phyloP scores from a whole-genome alignment of 257 asterid genomes.

The Coffea eugenioides region DNA sequence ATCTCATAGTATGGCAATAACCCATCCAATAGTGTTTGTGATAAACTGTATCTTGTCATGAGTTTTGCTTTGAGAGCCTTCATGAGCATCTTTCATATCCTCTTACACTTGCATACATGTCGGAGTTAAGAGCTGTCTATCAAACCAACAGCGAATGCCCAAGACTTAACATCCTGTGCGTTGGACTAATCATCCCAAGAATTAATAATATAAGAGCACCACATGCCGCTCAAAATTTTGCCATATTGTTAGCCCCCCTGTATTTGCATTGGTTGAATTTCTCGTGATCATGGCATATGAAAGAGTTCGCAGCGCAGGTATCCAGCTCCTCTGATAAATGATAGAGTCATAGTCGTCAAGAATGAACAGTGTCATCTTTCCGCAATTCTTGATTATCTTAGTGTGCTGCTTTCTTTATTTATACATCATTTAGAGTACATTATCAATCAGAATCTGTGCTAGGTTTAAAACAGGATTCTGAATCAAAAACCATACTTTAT shows the following conservation, averaged over 20 bases:
- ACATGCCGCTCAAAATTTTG: slow-evolving; percentile 16
- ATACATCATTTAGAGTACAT: slow-evolving; percentile 17
- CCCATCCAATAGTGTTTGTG: too few relatives aligned
- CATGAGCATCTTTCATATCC: too few relatives aligned
- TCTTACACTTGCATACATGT: too few relatives aligned
- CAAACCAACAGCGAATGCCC: too few relatives aligned
- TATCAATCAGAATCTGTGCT: slow-evolving; percentile 15
- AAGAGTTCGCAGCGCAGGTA: not conserved
- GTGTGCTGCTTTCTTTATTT: slow-evolving; percentile 4
- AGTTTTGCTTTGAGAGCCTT: too few relatives aligned
- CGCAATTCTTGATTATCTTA: not conserved
- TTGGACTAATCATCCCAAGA: too few relatives aligned
- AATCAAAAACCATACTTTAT: slow-evolving; percentile 15
- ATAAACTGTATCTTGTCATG: too few relatives aligned
- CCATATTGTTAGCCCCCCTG: too few relatives aligned
- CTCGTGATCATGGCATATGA: slow-evolving; percentile 7
- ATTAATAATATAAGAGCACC: too few relatives aligned
- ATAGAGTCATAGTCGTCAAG: slow-evolving; percentile 15
- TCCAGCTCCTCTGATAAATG: slow-evolving; percentile 5
- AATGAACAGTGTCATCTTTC: slow-evolving; percentile 16
- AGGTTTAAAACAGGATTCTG: slow-evolving; percentile 9
- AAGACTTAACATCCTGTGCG: too few relatives aligned
- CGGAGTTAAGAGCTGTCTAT: too few relatives aligned
- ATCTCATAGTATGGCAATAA: slow-evolving; percentile 9
- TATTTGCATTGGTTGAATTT: slow-evolving; percentile 16